Percentiles rank a stretch among this genome's conserved stretches.
Evolutionary conservation across 2,329 filamentous ascomycete genomes (phyloP).

Genomic region (Talaromyces sp.): DNA sequence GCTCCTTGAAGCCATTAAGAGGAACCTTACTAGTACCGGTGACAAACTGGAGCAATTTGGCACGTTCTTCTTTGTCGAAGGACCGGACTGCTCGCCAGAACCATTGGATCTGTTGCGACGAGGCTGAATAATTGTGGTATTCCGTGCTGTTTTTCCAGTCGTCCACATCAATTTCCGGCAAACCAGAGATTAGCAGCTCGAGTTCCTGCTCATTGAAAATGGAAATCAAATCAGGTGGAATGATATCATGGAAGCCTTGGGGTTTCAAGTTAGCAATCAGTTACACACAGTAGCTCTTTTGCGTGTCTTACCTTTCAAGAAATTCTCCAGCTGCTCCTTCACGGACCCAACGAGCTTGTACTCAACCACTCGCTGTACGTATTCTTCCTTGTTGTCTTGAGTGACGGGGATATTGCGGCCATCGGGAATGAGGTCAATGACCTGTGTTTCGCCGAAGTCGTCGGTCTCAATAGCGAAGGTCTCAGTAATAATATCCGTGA

Average conservation of each 20-base stretch:
- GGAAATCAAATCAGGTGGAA: conserved; percentile 84
- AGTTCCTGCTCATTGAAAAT: conserved; percentile 99
- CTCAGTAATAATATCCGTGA: conserved; percentile 94
- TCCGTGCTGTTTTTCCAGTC: conserved; percentile 99
- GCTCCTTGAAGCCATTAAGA: conserved; percentile 96
- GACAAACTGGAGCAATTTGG: conserved; percentile 95
- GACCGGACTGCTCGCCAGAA: conserved; percentile 98
- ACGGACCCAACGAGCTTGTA: conserved; percentile 89
- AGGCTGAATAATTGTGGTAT: conserved; percentile 94
- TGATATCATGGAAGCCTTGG: conserved; percentile 92
- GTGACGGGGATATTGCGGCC: conserved; percentile 91
- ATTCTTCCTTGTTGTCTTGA: conserved; percentile 98
- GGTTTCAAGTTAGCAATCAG: conserved; percentile 1
- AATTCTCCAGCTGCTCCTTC: conserved; percentile 87
- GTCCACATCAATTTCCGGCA: conserved; percentile 95
- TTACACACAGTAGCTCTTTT: neutral
- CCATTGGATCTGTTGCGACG: conserved; percentile 96
- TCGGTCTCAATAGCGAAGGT: conserved; percentile 93
- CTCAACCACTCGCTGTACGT: conserved; percentile 89
- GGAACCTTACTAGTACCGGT: conserved; percentile 98
- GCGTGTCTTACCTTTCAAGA: conserved; percentile 63
- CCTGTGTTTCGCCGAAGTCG: conserved; percentile 82
- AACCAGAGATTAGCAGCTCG: conserved; percentile 89
- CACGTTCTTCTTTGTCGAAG: conserved; percentile 97
- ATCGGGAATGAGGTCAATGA: conserved; percentile 79